Conservation (phyloP, 163 green algal genomes). For the Chloromonas sp. region DNA sequence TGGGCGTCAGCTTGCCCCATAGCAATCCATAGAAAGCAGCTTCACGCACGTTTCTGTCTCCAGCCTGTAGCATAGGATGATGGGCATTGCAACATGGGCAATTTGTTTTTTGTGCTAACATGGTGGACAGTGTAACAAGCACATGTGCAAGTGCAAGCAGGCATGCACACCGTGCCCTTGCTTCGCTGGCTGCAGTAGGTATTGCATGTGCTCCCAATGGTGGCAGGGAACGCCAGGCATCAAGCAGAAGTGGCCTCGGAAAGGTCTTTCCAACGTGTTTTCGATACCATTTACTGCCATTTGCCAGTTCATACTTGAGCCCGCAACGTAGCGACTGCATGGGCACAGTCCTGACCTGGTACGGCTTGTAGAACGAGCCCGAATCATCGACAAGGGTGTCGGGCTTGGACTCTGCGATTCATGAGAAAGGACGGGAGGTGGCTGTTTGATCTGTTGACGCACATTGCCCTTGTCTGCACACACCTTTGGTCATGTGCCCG, state of each 20-base stretch:
- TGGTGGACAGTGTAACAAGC: no score
- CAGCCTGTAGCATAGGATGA: not conserved
- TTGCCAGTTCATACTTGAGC: no score
- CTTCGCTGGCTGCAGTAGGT: no score
- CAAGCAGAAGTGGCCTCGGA: no score
- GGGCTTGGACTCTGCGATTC: conserved; percentile 4
- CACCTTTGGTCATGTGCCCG: conserved; percentile 17
- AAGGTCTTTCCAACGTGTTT: not conserved
- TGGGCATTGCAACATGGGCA: no score
- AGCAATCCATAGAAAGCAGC: conserved; percentile 1
- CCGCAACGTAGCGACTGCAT: no score
- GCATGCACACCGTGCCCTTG: not conserved
- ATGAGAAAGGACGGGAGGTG: not conserved
- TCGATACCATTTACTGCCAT: not conserved
- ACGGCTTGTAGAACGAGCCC: conserved; percentile 21
- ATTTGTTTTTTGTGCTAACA: no score
- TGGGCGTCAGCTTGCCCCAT: not conserved
- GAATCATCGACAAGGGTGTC: conserved; percentile 17
- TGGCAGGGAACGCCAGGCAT: no score
- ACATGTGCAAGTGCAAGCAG: not conserved
- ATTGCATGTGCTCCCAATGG: no score
- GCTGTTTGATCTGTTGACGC: not conserved
- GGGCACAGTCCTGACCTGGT: conserved; percentile 1
- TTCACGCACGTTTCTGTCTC: not conserved
- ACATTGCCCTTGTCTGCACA: not conserved